Evolutionary conservation across 208 protist genomes (phyloP).

Genomic region (Wallacemonas sp.): DNA sequence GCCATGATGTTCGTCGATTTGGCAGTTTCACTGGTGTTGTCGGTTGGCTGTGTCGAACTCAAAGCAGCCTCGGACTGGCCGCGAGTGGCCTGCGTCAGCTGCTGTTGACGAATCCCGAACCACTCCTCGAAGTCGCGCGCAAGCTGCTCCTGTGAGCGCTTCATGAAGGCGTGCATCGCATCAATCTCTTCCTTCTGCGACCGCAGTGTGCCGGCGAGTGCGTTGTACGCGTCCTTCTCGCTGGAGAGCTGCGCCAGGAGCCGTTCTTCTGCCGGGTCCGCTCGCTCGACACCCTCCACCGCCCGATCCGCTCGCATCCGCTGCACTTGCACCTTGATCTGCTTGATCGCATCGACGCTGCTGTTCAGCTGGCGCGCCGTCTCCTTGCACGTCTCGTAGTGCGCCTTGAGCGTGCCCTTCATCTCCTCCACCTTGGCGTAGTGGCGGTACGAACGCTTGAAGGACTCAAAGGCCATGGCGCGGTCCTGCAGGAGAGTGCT

Average conservation of each 20-base stretch:
- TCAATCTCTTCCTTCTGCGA: slow-evolving; percentile 86
- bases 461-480: slow-evolving; percentile 80
- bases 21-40: too few relatives aligned
- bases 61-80: too few relatives aligned
- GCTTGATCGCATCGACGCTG: slow-evolving; percentile 70
- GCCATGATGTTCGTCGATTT: not conserved
- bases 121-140: slow-evolving; percentile 87
- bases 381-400: slow-evolving; percentile 71
- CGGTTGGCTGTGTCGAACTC: too few relatives aligned
- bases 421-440: slow-evolving; percentile 72
- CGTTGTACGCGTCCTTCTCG: slow-evolving; percentile 47
- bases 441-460: slow-evolving; percentile 80
- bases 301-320: slow-evolving; percentile 81
- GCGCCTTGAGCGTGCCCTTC: slow-evolving; percentile 65
- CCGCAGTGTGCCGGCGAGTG: slow-evolving; percentile 39
- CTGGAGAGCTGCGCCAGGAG: slow-evolving; percentile 30
- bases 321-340: slow-evolving; percentile 71
- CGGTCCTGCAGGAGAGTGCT: slow-evolving; percentile 76
- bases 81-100: slow-evolving; percentile 56
- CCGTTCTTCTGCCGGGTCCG: slow-evolving; percentile 47
- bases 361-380: slow-evolving; percentile 69
- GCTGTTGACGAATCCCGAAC: slow-evolving; percentile 70
- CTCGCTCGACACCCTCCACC: slow-evolving; percentile 56
- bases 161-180: slow-evolving; percentile 85
- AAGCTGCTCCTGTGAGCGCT: slow-evolving; percentile 81